Percentiles rank a stretch among this genome's conserved stretches.
Evolutionary conservation across 2,329 filamentous ascomycete genomes (phyloP).

Genomic region (Metarhizium anisopliae): DNA sequence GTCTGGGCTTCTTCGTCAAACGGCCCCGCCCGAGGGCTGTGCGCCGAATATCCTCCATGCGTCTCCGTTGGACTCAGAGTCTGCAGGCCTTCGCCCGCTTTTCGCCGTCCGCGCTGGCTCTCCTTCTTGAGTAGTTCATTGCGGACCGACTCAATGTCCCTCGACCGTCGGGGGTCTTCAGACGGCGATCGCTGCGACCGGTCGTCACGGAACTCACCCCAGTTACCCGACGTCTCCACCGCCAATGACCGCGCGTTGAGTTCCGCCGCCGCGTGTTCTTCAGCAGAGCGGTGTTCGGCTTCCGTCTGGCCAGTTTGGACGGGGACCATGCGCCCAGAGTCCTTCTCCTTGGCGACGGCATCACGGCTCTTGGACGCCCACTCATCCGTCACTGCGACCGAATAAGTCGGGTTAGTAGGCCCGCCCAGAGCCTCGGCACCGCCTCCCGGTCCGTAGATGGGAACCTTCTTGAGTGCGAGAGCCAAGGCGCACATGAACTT

Average conservation of each 20-base stretch:
- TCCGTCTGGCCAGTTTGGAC: slow-evolving; percentile 17
- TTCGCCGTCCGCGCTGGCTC: slow-evolving; percentile 40
- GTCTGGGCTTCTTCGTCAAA: slow-evolving; percentile 37
- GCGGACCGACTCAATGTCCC: slow-evolving; percentile 29
- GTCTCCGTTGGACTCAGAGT: slow-evolving; percentile 20
- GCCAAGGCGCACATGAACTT: slow-evolving; percentile 97
- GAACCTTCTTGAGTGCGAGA: slow-evolving; percentile 74
- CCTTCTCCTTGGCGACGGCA: slow-evolving; percentile 49
- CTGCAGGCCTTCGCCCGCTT: slow-evolving; percentile 37
- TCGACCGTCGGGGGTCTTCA: slow-evolving; percentile 26
- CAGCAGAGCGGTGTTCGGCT: slow-evolving; percentile 22
- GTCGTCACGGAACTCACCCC: slow-evolving; percentile 9
- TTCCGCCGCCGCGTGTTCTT: slow-evolving; percentile 35
- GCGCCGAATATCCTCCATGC: slow-evolving; percentile 16
- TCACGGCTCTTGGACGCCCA: slow-evolving; percentile 57
- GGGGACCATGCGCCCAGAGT: slow-evolving; percentile 58
- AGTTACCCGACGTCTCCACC: slow-evolving; percentile 15
- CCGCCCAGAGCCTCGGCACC: slow-evolving; percentile 53
- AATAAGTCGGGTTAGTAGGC: slow-evolving; percentile 70
- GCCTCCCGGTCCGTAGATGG: slow-evolving; percentile 74
- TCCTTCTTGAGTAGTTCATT: slow-evolving; percentile 29
- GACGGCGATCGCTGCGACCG: slow-evolving; percentile 16
- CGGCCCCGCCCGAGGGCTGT: slow-evolving; percentile 21
- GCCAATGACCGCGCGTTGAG: slow-evolving; percentile 31
- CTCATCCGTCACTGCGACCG: slow-evolving; percentile 63